Evolutionary conservation across 495 filamentous ascomycete genomes (phyloP), one percentile per base, ranked within the genome.

Genomic region (Copromyces sp.): DNA sequence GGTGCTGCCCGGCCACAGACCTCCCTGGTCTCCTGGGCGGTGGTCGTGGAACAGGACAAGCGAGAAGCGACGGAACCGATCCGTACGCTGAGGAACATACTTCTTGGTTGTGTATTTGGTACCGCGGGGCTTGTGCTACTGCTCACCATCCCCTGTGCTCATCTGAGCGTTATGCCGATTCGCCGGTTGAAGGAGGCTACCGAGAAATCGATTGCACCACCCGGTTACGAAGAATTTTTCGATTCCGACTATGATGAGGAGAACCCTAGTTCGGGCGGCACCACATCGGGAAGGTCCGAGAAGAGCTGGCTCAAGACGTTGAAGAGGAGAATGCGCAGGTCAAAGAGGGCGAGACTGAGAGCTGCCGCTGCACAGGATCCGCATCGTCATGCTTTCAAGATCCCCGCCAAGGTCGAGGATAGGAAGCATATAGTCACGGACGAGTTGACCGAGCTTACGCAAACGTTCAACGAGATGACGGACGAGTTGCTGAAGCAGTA

Each of bases 381-480:
- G 11, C 77, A 83, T 44, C 84, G 86, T 38, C 86, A 86, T 12
- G 84, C 83, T 7, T 97, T 96, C 81, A 92, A 92, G 69, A 96
- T 97, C 47, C 94, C 94, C 0, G 89, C 87, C 9, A 92, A 90
- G 79, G 94, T 97, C 4, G 88, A 89, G 68, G 90, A 93, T 71
- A 83, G 89, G 12, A 92, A 90, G 69, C 90, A 94, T 74, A 81
- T 88, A 35, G 84, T 97, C 41, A 92, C 92, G 11, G 94, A 97
- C 78, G 94, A 97, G 77, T 83, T 97, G 14, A 95, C 93, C 0
- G 94, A 97, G 75, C 84, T 97, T 29, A 97, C 94, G 0, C 79
- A 83, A 65, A 95, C 93, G 0, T 98, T 95, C 80, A 98, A 98
- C 76, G 92, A 93, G 73, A 98, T 98, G 94, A 91, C 92, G 1